Evolutionary conservation across 257 asterid species (phyloP).

Genomic region (Capsicum baccatum): DNA sequence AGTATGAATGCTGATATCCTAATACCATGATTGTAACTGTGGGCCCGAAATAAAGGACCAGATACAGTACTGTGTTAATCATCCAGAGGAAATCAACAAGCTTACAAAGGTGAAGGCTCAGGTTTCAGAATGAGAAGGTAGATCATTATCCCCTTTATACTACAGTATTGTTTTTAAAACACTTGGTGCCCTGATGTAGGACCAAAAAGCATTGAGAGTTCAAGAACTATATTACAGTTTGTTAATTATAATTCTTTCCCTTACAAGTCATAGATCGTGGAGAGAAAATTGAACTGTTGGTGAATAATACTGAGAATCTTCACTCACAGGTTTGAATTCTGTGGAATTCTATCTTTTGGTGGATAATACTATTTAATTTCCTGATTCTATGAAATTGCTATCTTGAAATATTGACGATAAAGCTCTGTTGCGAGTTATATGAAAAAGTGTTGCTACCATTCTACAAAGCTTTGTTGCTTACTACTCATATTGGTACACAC

Average conservation of each 20-base stretch:
- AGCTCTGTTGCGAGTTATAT: not conserved
- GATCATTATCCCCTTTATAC: not conserved
- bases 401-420: not conserved
- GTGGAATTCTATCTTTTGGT: not conserved
- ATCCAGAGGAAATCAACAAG: conserved; percentile 93
- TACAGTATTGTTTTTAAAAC: not conserved
- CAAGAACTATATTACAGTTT: not conserved
- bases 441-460: not conserved
- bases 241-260: conserved; percentile 17
- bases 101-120: conserved; percentile 92
- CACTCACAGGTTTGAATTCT: conserved; percentile 66
- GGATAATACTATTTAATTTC: not conserved
- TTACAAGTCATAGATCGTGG: conserved; percentile 94
- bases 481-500: too few species aligned
- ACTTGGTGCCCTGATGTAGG: not conserved
- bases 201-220: conserved; percentile 9
- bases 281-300: conserved; percentile 87
- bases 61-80: conserved; percentile 93
- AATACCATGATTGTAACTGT: not conserved
- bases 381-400: not conserved
- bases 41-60: conserved; percentile 95
- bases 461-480: too few species aligned
- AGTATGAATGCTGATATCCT: not conserved
- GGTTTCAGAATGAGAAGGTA: conserved; percentile 94
- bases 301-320: conserved; percentile 91